These are phyloP conservation scores for Nakazawaea ernobii DNA, from an alignment of 805 yeast species.

Conservation along the genomic window DNA sequence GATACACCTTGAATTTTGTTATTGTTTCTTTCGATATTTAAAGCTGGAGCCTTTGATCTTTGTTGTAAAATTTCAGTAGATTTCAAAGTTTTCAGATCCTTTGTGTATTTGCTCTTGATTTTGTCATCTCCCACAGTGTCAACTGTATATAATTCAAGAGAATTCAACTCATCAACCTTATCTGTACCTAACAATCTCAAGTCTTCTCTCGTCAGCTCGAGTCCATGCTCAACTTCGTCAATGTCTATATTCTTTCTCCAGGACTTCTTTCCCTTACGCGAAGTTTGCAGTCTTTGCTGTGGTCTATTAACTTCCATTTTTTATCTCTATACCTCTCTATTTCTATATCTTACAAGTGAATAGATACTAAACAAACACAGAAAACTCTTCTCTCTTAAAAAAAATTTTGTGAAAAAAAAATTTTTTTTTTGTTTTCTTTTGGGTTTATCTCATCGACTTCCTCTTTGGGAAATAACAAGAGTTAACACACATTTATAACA, in stretches of 20 bases:
- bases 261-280: conserved; percentile 88
- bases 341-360: background rate
- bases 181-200: conserved; percentile 43
- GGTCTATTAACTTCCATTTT: conserved; percentile 44
- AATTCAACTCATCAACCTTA: conserved; percentile 32
- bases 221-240: conserved; percentile 65
- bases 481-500: no score
- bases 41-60: conserved; percentile 72
- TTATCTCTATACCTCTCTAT: background rate
- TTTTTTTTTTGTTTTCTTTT: background rate
- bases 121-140: conserved; percentile 62
- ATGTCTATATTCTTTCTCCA: conserved; percentile 93
- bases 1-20: conserved; percentile 55
- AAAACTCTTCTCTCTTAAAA: background rate
- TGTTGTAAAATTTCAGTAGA: conserved; percentile 61
- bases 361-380: no score
- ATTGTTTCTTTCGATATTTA: conserved; percentile 33
- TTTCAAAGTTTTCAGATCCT: conserved; percentile 30
- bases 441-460: background rate
- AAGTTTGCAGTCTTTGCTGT: conserved; percentile 57
- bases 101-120: conserved; percentile 31
- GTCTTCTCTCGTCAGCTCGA: conserved; percentile 66
- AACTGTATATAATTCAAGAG: conserved; percentile 49
- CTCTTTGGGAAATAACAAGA: no score
- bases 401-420: conserved; percentile 1